phyloP scores from a whole-genome alignment of 805 yeast species.

The Cyberlindnera misumaiensis region DNA sequence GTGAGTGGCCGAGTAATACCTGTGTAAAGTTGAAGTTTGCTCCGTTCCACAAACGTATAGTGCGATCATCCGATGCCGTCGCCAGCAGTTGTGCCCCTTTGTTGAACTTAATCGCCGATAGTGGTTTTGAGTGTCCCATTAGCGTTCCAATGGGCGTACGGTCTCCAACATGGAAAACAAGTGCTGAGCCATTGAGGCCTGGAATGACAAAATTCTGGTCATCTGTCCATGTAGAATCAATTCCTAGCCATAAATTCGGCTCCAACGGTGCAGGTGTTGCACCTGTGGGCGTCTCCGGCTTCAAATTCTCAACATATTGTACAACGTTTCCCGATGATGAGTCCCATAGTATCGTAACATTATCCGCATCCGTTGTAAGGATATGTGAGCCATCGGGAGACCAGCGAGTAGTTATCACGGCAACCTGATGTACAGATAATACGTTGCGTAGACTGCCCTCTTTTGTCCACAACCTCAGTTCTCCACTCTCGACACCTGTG shows the following conservation, averaged over 20 bases:
- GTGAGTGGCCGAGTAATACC: slow-evolving; percentile 46
- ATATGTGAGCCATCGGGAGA: slow-evolving; percentile 46
- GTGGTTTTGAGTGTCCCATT: slow-evolving; percentile 56
- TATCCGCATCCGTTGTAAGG: slow-evolving; percentile 52
- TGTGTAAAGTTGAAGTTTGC: slow-evolving; percentile 46
- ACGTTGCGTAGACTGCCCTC: slow-evolving; percentile 60
- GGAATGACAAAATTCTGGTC: slow-evolving; percentile 65
- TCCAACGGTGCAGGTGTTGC: slow-evolving; percentile 12
- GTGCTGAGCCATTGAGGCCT: slow-evolving; percentile 45
- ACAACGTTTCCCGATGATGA: slow-evolving; percentile 43
- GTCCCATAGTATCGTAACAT: slow-evolving; percentile 61
- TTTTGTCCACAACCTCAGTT: slow-evolving; percentile 69
- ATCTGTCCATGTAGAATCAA: slow-evolving; percentile 71
- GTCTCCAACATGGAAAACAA: slow-evolving; percentile 47
- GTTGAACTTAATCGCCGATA: slow-evolving; percentile 53
- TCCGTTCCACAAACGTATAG: slow-evolving; percentile 71
- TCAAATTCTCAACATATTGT: slow-evolving; percentile 35
- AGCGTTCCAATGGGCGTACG: slow-evolving; percentile 43
- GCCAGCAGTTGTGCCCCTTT: slow-evolving; percentile 46
- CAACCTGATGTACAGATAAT: slow-evolving; percentile 43
- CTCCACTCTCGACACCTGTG: slow-evolving; percentile 66
- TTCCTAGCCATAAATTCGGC: slow-evolving; percentile 28
- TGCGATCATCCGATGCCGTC: slow-evolving; percentile 72
- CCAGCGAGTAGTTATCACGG: slow-evolving; percentile 58
- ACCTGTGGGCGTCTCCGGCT: slow-evolving; percentile 13